Conservation (phyloP, 1,284 basidiomycete species). For the Trametes sp. region DNA sequence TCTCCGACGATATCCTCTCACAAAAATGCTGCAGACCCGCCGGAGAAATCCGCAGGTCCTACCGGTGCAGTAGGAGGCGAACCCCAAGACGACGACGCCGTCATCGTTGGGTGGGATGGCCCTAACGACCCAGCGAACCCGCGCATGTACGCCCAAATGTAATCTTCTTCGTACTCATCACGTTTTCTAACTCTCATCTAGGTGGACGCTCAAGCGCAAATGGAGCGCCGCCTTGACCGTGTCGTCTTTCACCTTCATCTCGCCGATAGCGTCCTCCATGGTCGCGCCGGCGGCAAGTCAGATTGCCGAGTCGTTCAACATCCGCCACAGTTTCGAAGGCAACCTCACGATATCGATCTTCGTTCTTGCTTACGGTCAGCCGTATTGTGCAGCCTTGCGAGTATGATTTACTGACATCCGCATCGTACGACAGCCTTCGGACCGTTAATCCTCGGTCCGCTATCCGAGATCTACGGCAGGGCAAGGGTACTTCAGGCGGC, state of each 20-base stretch:
- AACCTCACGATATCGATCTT: conserved; percentile 72
- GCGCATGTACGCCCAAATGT: conserved; percentile 56
- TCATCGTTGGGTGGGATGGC: conserved; percentile 65
- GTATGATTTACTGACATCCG: neutral
- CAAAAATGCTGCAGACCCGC: neutral
- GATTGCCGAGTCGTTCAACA: conserved; percentile 59
- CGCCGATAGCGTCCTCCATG: conserved; percentile 70
- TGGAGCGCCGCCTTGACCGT: conserved; percentile 65
- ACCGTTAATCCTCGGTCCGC: conserved; percentile 58
- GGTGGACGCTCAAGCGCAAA: conserved; percentile 63
- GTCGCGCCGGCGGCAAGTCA: conserved; percentile 65
- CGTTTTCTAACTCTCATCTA: conserved; percentile 29
- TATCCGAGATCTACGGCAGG: conserved; percentile 58
- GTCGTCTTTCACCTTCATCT: conserved; percentile 66
- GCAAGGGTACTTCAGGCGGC: conserved; percentile 51
- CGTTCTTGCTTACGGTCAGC: conserved; percentile 65
- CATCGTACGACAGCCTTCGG: conserved; percentile 48
- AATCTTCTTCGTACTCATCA: conserved; percentile 7
- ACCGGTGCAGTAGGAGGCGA: neutral
- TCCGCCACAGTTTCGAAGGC: conserved; percentile 55
- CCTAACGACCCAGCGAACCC: conserved; percentile 66
- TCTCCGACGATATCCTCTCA: conserved; percentile 4
- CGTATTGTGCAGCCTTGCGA: neutral
- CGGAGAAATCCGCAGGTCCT: neutral
- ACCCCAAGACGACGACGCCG: conserved; percentile 17